A percentile compares a stretch with the other conserved stretches of the same genome.
These are phyloP conservation scores for Amanita thiersii DNA, from an alignment of 768 basidiomycete genomes.

Conservation along the genomic window DNA sequence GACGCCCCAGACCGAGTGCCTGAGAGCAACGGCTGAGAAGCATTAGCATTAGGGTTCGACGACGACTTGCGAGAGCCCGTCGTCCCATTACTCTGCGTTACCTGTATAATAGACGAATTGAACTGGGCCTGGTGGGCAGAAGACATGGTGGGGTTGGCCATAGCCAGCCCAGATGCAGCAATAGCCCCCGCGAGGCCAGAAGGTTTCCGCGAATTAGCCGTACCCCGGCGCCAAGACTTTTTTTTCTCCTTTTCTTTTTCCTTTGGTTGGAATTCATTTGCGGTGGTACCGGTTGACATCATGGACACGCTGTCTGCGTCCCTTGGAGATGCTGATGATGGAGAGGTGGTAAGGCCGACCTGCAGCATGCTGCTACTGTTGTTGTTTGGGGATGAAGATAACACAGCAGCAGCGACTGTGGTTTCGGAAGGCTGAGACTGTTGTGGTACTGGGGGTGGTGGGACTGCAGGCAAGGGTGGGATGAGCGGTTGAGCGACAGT, in stretches of 20 bases:
- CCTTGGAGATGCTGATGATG: conserved; percentile 14
- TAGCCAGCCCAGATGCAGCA: conserved; percentile 57
- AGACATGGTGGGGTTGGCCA: conserved; percentile 48
- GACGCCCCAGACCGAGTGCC: not conserved
- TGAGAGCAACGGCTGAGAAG: conserved; percentile 7
- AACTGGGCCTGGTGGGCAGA: conserved; percentile 38
- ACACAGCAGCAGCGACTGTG: not conserved
- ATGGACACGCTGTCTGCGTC: conserved; percentile 17
- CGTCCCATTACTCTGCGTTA: conserved; percentile 10
- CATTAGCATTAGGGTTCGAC: too few species aligned
- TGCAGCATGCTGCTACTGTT: conserved; percentile 9
- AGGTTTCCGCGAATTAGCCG: conserved; percentile 35
- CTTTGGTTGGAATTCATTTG: too few species aligned
- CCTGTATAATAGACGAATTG: conserved; percentile 17
- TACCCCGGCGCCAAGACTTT: conserved; percentile 30
- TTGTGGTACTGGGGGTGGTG: conserved; percentile 9
- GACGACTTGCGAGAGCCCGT: conserved; percentile 10
- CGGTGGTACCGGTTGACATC: not conserved
- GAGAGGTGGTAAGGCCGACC: too few species aligned
- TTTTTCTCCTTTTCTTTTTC: conserved; percentile 27
- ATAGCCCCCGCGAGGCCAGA: conserved; percentile 61
- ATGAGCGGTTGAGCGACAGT: conserved; percentile 18
- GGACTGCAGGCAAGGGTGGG: conserved; percentile 5
- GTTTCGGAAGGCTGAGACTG: not conserved
- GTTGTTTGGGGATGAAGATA: conserved; percentile 7